These are phyloP conservation scores for Pythium pectinolyticum DNA, from an alignment of 352 stramenopile genomes.

Conservation along the genomic window DNA sequence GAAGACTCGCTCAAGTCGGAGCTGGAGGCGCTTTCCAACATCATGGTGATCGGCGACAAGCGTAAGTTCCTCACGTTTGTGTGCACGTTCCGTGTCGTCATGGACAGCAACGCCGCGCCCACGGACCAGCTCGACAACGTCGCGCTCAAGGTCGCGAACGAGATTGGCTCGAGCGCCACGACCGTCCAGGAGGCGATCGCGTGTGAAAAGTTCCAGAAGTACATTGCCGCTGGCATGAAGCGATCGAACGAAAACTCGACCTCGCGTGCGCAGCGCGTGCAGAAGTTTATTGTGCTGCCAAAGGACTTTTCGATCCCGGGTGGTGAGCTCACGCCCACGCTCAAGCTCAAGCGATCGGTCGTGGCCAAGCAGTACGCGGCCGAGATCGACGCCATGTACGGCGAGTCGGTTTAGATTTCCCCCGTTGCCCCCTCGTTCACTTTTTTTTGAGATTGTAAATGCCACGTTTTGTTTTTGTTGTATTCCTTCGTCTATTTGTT, in stretches of 20 bases:
- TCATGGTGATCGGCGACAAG: slow-evolving; percentile 90
- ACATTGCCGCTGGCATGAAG: slow-evolving; percentile 76
- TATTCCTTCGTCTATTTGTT: background rate
- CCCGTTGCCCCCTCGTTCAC: background rate
- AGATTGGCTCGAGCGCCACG: slow-evolving; percentile 60
- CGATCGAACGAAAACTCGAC: slow-evolving; percentile 54
- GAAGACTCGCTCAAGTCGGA: slow-evolving; percentile 87
- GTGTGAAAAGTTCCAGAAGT: slow-evolving; percentile 68
- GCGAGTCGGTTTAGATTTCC: slow-evolving; percentile 15
- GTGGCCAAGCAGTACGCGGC: slow-evolving; percentile 86
- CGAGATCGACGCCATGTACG: slow-evolving; percentile 89
- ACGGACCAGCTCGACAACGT: slow-evolving; percentile 72
- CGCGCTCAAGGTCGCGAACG: slow-evolving; percentile 60
- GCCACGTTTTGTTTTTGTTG: no score
- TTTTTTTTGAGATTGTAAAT: background rate
- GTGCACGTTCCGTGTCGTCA: slow-evolving; percentile 75
- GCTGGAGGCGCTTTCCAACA: slow-evolving; percentile 77
- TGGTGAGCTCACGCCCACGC: slow-evolving; percentile 91
- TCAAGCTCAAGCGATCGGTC: slow-evolving; percentile 92
- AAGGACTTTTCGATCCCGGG: slow-evolving; percentile 84
- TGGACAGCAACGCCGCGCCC: slow-evolving; percentile 54
- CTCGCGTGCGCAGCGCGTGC: slow-evolving; percentile 57
- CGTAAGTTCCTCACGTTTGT: slow-evolving; percentile 90
- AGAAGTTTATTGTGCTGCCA: slow-evolving; percentile 80
- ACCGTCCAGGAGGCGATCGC: slow-evolving; percentile 78